A percentile compares a stretch with the other conserved stretches of the same genome.
Evolutionary conservation across 345 rosid species (phyloP).

Genomic region (Cardamine chenopodiifolia): DNA sequence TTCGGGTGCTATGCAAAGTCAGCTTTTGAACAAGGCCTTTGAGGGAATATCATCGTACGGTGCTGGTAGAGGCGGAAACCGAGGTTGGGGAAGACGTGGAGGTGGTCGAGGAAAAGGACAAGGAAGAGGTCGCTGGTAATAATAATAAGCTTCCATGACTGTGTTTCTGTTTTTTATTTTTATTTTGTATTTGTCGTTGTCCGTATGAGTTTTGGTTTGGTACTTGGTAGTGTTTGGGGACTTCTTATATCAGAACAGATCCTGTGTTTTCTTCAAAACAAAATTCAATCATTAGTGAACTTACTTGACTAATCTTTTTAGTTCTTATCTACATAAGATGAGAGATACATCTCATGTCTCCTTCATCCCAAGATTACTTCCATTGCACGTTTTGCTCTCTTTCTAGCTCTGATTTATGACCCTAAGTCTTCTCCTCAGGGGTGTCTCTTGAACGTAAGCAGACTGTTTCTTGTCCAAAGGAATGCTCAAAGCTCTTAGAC

Average conservation of each 20-base stretch:
- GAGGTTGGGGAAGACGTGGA: slow-evolving; percentile 63
- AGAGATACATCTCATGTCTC: not conserved
- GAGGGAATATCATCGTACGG: slow-evolving; percentile 75
- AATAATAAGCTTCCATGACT: slow-evolving; percentile 4
- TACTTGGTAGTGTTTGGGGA: slow-evolving; percentile 33
- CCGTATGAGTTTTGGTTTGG: slow-evolving; percentile 30
- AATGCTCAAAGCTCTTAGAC: slow-evolving; percentile 6
- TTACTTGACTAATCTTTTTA: not conserved
- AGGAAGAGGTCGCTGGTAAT: slow-evolving; percentile 61
- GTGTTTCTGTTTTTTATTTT: not conserved
- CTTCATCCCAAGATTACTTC: not conserved
- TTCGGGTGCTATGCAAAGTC: slow-evolving; percentile 49
- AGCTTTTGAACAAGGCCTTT: slow-evolving; percentile 85
- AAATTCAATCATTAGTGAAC: not conserved
- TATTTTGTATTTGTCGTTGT: not conserved
- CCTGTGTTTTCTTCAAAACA: slow-evolving; percentile 4
- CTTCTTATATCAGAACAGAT: slow-evolving; percentile 18
- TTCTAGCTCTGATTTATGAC: not conserved
- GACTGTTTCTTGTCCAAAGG: slow-evolving; percentile 5
- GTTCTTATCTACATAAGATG: not conserved
- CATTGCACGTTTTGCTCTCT: not conserved
- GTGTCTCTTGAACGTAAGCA: not conserved
- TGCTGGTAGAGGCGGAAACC: slow-evolving; percentile 57
- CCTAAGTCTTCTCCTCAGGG: not conserved
- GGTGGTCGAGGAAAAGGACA: slow-evolving; percentile 73